Conservation (phyloP, 768 basidiomycete species). For the Gymnopilus dilepis region DNA sequence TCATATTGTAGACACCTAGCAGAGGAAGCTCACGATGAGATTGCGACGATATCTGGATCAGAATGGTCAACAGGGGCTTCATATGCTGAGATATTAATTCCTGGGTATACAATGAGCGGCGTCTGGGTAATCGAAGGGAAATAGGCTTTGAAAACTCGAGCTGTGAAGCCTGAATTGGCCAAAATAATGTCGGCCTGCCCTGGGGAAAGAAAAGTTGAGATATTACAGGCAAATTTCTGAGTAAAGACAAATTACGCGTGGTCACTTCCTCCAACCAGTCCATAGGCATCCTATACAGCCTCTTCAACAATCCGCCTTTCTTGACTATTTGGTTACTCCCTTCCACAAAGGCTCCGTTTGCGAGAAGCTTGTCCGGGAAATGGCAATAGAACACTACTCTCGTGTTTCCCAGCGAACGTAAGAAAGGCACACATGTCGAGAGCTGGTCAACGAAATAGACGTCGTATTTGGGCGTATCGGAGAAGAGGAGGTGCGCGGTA, state of each 20-base stretch:
- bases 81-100: constrained; percentile 85
- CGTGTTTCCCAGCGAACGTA: constrained; percentile 68
- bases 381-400: constrained; percentile 97
- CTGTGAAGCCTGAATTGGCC: constrained; percentile 91
- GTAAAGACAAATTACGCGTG: constrained; percentile 62
- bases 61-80: constrained; percentile 45
- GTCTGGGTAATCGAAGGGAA: constrained; percentile 68
- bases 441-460: constrained; percentile 96
- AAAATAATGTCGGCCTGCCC: constrained; percentile 91
- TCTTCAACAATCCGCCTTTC: constrained; percentile 60
- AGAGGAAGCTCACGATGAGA: constrained; percentile 59
- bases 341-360: constrained; percentile 70
- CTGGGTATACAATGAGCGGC: constrained; percentile 92
- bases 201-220: constrained; percentile 35
- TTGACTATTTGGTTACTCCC: constrained; percentile 44
- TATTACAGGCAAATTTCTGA: background rate
- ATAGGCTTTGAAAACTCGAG: constrained; percentile 76
- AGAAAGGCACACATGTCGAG: constrained; percentile 87
- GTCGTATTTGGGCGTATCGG: constrained; percentile 62
- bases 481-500: constrained; percentile 62
- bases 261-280: constrained; percentile 90
- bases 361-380: constrained; percentile 94
- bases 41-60: constrained; percentile 56
- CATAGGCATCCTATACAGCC: constrained; percentile 85
- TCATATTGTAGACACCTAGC: background rate